Evolutionary conservation across 768 basidiomycete genomes (phyloP), one percentile per base, ranked within the genome.

Genomic region (Panus rudis): DNA sequence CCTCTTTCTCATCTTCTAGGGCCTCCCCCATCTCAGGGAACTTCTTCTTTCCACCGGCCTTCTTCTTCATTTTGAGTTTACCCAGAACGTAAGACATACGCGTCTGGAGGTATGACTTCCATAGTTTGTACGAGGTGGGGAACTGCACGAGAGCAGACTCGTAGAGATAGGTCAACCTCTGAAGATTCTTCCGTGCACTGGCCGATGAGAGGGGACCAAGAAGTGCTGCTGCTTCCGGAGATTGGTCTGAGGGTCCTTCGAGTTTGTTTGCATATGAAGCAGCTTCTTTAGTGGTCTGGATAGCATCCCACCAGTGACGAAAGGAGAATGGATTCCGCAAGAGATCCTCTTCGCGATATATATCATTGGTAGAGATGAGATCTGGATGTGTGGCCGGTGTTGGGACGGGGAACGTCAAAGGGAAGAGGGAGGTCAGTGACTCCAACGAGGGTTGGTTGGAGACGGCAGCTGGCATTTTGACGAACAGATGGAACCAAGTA

Each of bases 311-410:
- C 96, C 96, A 98, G 56, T 88, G 81, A 28, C 89, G 77, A 63
- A 94, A 92, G 25, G 92, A 94, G 26, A 76, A 74, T 8, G 92
- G 89, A 62, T 97, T 97, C 48, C 90, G 77, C 27, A 92, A 69
- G 6, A 98, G 76, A 65, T 98, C 93, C 63, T 98, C 94, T 67
- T 96, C 94, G 37, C 91, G 81, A 52, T 84, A 75, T 24, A 96
- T 60, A 62, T 97, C 92, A 41, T 78, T 73, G 30, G 78, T 64
- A 6, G 79, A 68, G 52, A 98, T 71, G 46, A 98, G 72, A 47
- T 81, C 69, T 6, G 87, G 75, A 55, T 92, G 79, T 0, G 84
- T 86, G 33, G 73, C 66, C 5, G 92, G 92, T 2, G 76, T 84
- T 12, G 94, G 94, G 41, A 84, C 66, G 14, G 94, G 94, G 41